Evolutionary conservation across 2,329 filamentous ascomycete species (phyloP).

Genomic region (Sporothrix luriei): DNA sequence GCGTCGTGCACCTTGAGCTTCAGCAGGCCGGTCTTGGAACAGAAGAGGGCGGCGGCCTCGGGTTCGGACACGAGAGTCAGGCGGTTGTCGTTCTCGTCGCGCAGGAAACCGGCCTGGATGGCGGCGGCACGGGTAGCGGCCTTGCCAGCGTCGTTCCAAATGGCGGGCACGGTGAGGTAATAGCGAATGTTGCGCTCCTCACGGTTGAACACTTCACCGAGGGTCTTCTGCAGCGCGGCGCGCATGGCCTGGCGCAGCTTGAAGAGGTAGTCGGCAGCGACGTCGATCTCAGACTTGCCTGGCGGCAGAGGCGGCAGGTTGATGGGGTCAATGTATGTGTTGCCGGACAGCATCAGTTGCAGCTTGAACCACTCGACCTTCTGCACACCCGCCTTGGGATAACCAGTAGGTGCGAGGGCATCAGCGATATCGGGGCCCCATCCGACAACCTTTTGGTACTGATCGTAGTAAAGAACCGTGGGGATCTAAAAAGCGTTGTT

Average conservation of each 20-base stretch:
- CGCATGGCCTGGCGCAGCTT: constrained; percentile 97
- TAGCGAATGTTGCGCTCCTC: constrained; percentile 98
- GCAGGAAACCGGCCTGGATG: constrained; percentile 93
- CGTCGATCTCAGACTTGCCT: constrained; percentile 98
- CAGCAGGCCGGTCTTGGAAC: constrained; percentile 91
- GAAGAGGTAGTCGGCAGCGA: constrained; percentile 98
- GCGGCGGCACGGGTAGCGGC: constrained; percentile 93
- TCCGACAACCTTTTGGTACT: constrained; percentile 99
- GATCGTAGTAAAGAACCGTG: constrained; percentile 98
- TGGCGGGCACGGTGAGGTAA: constrained; percentile 97
- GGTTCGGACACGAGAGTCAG: constrained; percentile 94
- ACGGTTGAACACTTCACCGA: constrained; percentile 95
- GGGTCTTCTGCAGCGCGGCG: constrained; percentile 89
- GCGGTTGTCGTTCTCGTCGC: constrained; percentile 96
- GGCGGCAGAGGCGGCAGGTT: constrained; percentile 96
- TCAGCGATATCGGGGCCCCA: constrained; percentile 99
- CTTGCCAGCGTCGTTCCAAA: constrained; percentile 99
- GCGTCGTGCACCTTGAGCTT: constrained; percentile 98
- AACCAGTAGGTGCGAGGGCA: constrained; percentile 92
- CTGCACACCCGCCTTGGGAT: constrained; percentile 95
- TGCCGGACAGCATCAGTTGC: constrained; percentile 96
- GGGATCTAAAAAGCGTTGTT: constrained; percentile 68
- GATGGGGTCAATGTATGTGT: constrained; percentile 99
- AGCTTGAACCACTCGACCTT: constrained; percentile 99
- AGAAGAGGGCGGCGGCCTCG: constrained; percentile 95